phyloP scores from a whole-genome alignment of 2,329 filamentous ascomycete species.

The Calonectria ilicicola region DNA sequence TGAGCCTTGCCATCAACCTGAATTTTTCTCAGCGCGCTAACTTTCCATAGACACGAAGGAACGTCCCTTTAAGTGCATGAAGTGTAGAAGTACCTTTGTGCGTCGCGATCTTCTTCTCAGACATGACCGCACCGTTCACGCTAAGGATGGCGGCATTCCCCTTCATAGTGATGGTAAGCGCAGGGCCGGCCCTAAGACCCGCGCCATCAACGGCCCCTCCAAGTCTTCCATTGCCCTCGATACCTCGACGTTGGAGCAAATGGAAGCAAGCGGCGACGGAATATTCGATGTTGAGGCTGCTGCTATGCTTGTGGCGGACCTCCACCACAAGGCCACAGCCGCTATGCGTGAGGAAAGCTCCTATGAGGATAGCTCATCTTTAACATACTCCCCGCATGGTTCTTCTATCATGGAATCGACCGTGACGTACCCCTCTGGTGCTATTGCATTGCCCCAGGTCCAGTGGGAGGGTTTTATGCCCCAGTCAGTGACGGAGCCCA shows the following conservation, averaged over 20 bases:
- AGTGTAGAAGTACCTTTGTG: constrained; percentile 98
- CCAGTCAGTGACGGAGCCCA: constrained; percentile 75
- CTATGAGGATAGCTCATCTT: constrained; percentile 69
- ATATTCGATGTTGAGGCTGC: constrained; percentile 97
- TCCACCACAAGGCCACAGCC: constrained; percentile 92
- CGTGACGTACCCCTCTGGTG: constrained; percentile 80
- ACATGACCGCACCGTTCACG: constrained; percentile 98
- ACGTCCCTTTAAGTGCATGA: constrained; percentile 97
- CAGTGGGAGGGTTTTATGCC: constrained; percentile 93
- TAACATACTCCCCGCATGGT: constrained; percentile 79
- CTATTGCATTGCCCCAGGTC: constrained; percentile 86
- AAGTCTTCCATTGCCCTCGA: constrained; percentile 86
- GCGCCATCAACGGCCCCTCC: constrained; percentile 72
- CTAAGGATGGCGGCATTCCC: constrained; percentile 95
- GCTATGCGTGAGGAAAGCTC: constrained; percentile 72
- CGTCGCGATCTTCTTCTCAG: constrained; percentile 95
- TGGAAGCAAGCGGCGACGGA: constrained; percentile 89
- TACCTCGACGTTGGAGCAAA: constrained; percentile 88
- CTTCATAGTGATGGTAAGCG: constrained; percentile 95
- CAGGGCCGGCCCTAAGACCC: constrained; percentile 77
- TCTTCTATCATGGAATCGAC: constrained; percentile 81
- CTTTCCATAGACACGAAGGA: constrained; percentile 88
- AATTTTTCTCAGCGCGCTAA: constrained; percentile 40
- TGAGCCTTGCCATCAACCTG: constrained; percentile 16
- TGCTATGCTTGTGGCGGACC: constrained; percentile 97